Evolutionary conservation across 1,284 basidiomycete genomes (phyloP).

Genomic region (Inonotus hispidus): DNA sequence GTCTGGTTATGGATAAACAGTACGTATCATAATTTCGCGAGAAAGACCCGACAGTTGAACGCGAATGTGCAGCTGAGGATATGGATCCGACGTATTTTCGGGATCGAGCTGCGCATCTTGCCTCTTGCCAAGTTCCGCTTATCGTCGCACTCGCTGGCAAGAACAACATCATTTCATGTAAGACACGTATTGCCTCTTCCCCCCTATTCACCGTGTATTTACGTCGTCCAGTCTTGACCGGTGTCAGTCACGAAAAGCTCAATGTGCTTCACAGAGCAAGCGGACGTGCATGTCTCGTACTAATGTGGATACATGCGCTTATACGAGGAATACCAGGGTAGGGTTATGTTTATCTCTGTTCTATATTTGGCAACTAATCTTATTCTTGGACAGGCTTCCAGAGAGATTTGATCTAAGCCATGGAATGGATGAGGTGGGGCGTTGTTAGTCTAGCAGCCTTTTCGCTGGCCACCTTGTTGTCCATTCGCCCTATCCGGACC

Average conservation of each 20-base stretch:
- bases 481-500: slow-evolving; percentile 36
- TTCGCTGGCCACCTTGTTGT: slow-evolving; percentile 36
- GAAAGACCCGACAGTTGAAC: not conserved
- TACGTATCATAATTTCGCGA: slow-evolving; percentile 25
- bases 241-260: slow-evolving; percentile 41
- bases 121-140: slow-evolving; percentile 38
- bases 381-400: slow-evolving; percentile 23
- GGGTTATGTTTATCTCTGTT: slow-evolving; percentile 2
- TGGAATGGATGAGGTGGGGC: slow-evolving; percentile 34
- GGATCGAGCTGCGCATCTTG: slow-evolving; percentile 36
- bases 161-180: slow-evolving; percentile 43
- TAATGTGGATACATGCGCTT: slow-evolving; percentile 34
- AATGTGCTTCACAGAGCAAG: slow-evolving; percentile 34
- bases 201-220: not conserved
- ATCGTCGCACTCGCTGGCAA: slow-evolving; percentile 42
- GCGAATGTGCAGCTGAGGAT: slow-evolving; percentile 23
- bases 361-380: not conserved
- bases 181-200: slow-evolving; percentile 14
- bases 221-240: slow-evolving; percentile 33
- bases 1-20: slow-evolving; percentile 39
- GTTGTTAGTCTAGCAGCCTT: slow-evolving; percentile 33
- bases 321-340: slow-evolving; percentile 25
- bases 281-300: slow-evolving; percentile 30
- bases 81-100: slow-evolving; percentile 29
- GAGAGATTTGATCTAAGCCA: slow-evolving; percentile 28